Conservation (phyloP, 2,329 filamentous ascomycete genomes). For the Calonectria ilicicola region DNA sequence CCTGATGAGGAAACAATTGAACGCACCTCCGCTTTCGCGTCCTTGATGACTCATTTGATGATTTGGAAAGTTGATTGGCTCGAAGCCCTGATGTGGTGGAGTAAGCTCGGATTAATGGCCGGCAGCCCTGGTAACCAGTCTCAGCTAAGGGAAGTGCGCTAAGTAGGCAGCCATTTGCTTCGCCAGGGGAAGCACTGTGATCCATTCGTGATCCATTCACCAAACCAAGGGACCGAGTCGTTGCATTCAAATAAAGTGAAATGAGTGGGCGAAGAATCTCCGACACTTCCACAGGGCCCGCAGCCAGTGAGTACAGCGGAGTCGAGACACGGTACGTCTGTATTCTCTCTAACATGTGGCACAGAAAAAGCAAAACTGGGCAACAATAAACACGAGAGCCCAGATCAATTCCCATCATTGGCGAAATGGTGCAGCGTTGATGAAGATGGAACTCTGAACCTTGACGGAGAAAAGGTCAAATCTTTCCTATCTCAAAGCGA, state of each 20-base stretch:
- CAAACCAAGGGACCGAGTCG: not conserved
- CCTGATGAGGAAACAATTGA: not conserved
- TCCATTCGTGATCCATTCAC: not conserved
- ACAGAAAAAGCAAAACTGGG: slow-evolving; percentile 8
- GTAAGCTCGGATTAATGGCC: not conserved
- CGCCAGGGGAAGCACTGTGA: not conserved
- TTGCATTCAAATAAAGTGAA: no score
- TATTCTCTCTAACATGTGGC: not conserved
- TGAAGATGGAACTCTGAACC: not conserved
- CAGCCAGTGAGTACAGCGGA: not conserved
- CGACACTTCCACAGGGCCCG: not conserved
- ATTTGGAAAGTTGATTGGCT: not conserved
- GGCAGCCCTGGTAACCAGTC: not conserved
- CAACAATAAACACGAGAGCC: not conserved
- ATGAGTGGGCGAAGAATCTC: not conserved
- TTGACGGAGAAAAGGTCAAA: slow-evolving; percentile 8
- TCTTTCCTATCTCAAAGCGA: not conserved
- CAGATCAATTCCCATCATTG: not conserved
- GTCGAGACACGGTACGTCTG: no score
- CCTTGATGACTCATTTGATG: not conserved
- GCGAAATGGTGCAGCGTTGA: slow-evolving; percentile 10
- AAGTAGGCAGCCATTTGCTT: not conserved
- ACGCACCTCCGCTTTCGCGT: not conserved
- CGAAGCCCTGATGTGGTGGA: no score
- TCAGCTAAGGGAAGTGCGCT: not conserved